phyloP scores from a whole-genome alignment of 192 early-diverging fungal genomes.

The Backusella australiensis region DNA sequence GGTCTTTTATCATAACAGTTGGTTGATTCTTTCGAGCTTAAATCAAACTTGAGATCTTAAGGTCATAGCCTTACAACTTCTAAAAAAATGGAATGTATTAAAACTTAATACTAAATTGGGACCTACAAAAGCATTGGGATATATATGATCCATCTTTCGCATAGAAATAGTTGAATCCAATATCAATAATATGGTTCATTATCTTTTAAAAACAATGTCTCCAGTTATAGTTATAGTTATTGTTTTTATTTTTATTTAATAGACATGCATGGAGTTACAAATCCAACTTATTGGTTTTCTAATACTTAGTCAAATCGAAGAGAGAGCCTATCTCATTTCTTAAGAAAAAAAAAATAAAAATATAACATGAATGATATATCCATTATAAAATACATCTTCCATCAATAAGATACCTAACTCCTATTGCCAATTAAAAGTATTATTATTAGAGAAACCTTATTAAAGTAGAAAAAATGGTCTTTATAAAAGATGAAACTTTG shows the following conservation, averaged over 20 bases:
- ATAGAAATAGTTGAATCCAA: not conserved
- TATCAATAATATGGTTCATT: not conserved
- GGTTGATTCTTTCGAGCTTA: not conserved
- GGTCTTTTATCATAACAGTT: not conserved
- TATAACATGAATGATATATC: not conserved
- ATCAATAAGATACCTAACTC: not conserved
- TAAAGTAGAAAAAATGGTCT: not conserved
- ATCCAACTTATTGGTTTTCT: not conserved
- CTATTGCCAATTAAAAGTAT: not conserved
- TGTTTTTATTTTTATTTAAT: too few species aligned
- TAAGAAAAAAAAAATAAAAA: not conserved
- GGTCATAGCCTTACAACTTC: not conserved
- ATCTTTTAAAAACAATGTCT: too few species aligned
- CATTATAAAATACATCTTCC: not conserved
- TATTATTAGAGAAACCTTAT: not conserved
- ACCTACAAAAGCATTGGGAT: not conserved
- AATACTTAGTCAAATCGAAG: not conserved
- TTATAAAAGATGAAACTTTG: not conserved
- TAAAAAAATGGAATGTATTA: not conserved
- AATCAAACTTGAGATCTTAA: not conserved
- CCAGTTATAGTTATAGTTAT: too few species aligned
- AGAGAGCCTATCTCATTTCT: not conserved
- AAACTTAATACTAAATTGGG: not conserved
- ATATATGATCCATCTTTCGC: not conserved
- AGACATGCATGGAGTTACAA: too few species aligned